Base-by-base conservation (phyloP, 768 basidiomycete genomes). In the Rhizopogon salebrosus region DNA sequence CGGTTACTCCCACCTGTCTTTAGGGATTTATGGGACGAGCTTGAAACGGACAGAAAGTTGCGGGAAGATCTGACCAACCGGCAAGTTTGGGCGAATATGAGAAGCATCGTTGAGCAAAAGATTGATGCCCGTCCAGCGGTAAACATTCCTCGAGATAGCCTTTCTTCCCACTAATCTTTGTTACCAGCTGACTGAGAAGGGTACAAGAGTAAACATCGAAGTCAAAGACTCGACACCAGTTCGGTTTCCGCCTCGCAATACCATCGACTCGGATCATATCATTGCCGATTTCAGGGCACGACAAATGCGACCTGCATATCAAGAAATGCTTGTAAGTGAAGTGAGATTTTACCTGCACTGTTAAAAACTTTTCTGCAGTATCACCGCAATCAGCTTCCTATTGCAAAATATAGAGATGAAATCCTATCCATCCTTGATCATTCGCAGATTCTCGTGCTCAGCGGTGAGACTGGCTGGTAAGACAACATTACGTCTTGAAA, bases 1-100 rank as follows among this genome's bases (percentile, higher is more conserved):
- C 77, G 91, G 58, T 67, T 83, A 8, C 74, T 98, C n/a, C 92
- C 95, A 8, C 75, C 85, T 2, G 78, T 80, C 16, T 95, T 87
- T 68, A 80, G 93, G 56, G 89, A 93, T 66, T 72, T 99, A 16
- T 99, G 95, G 95, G 87, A 91, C 51, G 91, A 95, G 65, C 71
- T 98, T 14, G 93, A 94, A 61, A 64, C 59, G 3, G 70, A 73
- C 24, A 77, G 89, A 59, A 89, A 85, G 60, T 54, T 61, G 6
- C 72, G 72, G 29, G 84, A 87, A 51, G 84, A 92, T 54, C 65
- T 63, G 18, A 76, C 72, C 18, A 94, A 95, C 63, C 74, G 89
- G 27, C 68, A 66, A 7, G 68, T 84, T 10, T 95, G 97, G 92
- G 75, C 75, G 6, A 84, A 79, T 52, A 66, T 95, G 46, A 75